phyloP scores from a whole-genome alignment of 2,329 filamentous ascomycete species.

The Emericellopsis cladophorae region DNA sequence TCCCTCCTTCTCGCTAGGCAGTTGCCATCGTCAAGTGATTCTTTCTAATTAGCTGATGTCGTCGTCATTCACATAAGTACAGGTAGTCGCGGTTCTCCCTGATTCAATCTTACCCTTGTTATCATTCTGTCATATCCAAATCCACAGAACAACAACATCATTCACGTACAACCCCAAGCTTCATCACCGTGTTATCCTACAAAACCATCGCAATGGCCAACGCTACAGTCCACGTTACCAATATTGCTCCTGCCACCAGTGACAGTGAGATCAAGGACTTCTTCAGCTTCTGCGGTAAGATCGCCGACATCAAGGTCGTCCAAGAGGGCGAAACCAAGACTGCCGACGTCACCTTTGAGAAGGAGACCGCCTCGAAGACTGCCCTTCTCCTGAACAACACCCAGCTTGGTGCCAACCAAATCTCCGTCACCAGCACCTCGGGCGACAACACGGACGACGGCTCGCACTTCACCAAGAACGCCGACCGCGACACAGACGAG shows the following conservation, averaged over 20 bases:
- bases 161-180: neutral
- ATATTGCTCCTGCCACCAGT: constrained; percentile 69
- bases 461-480: constrained; percentile 38
- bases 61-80: constrained; percentile 1
- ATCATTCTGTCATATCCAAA: neutral
- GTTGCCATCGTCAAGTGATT: neutral
- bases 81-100: neutral
- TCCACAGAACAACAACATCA: neutral
- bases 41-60: neutral
- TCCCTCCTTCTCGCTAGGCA: constrained; percentile 6
- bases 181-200: neutral
- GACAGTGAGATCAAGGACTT: constrained; percentile 93
- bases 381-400: constrained; percentile 96
- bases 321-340: constrained; percentile 58
- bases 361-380: constrained; percentile 92
- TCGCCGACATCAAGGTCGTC: constrained; percentile 68
- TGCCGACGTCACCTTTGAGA: constrained; percentile 92
- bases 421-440: constrained; percentile 57
- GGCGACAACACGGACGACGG: constrained; percentile 53
- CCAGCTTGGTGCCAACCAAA: constrained; percentile 77
- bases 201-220: constrained; percentile 35
- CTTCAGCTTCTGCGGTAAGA: constrained; percentile 96
- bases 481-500: constrained; percentile 49
- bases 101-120: neutral
- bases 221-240: constrained; percentile 71